These are phyloP conservation scores for Moricandia moricandioides DNA, from an alignment of 345 rosid species.

Conservation along the genomic window DNA sequence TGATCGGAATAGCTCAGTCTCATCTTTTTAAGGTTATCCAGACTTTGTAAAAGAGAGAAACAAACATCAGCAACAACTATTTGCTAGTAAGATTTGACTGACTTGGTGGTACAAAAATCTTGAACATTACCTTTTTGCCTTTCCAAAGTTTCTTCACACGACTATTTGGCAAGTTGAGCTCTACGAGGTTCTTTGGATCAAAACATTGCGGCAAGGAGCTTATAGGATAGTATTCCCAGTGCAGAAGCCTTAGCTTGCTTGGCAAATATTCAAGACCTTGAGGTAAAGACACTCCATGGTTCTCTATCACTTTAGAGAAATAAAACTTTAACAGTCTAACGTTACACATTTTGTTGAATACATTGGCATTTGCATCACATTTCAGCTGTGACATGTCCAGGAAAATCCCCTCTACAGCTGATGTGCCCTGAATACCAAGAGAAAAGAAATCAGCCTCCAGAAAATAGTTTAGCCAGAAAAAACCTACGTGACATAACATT, in stretches of 20 bases:
- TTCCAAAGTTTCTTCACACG: conserved; percentile 25
- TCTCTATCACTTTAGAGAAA: neutral
- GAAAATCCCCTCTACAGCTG: conserved; percentile 32
- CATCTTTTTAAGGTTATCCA: conserved; percentile 17
- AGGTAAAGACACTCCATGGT: neutral
- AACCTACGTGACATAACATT: neutral
- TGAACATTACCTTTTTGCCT: conserved; percentile 16
- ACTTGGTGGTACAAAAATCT: neutral
- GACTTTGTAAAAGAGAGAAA: conserved; percentile 15
- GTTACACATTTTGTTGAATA: conserved; percentile 26
- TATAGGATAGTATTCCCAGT: conserved; percentile 32
- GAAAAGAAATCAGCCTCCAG: neutral
- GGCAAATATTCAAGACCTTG: conserved; percentile 22
- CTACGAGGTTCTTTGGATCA: conserved; percentile 25
- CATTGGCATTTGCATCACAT: neutral
- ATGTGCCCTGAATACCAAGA: conserved; percentile 32
- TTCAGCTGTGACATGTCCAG: neutral
- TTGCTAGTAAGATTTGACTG: neutral
- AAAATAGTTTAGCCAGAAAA: neutral
- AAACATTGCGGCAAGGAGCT: conserved; percentile 31
- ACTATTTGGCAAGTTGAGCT: conserved; percentile 23
- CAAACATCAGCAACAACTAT: neutral
- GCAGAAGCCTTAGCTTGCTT: conserved; percentile 21
- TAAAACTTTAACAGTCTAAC: conserved; percentile 25
- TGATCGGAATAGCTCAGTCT: conserved; percentile 18